Evolutionary conservation across 768 basidiomycete genomes (phyloP), one percentile per base, ranked within the genome.

Genomic region (Leccinum subtestaceum): DNA sequence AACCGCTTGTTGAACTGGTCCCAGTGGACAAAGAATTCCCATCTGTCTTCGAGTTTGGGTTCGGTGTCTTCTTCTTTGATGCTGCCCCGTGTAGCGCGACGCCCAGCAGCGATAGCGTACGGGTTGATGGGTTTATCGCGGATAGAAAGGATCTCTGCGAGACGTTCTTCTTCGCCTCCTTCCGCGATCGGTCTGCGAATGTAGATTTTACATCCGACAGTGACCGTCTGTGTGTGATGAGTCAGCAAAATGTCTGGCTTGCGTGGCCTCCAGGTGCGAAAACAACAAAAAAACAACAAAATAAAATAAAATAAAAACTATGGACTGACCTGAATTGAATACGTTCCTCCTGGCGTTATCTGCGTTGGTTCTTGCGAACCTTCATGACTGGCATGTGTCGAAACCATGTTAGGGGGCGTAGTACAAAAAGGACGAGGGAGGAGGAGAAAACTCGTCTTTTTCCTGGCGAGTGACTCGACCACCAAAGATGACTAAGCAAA

Each of bases 1-100:
- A 98, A 80, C 62, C 97, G 95, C 74, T 99, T 99, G 80, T 99
- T 99, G 82, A 98, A 98, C 63, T 93, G 86, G 66, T 98, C 94
- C 88, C 96, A 99, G 70, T 99, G 97, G 19, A 98, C 93, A 69
- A 98, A 99, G 79, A 87, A 98, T 73, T 98, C 95, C 73, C 85
- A 83, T 66, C 89, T 87, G 72, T 94, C 92, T 67, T 88, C 88
- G 9, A 84, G 82, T 58, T 82, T 82, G 40, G 77, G 64, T 21
- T 81, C 79, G 47, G 83, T 80, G 52, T 81, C 79, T 53, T 81
- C 79, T 61, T 79, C 78, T 43, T 76, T 75, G 59, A 75, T 67
- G 52, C 69, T 64, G 38, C 74, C 67, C 43, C 77, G 77, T 13
- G 76, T 69, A 64, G 74, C 76, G 52, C 81, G 79, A 38, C 78